Base-by-base conservation (phyloP, 108 stramenopile species). In the Nannochloropsis oceanica region DNA sequence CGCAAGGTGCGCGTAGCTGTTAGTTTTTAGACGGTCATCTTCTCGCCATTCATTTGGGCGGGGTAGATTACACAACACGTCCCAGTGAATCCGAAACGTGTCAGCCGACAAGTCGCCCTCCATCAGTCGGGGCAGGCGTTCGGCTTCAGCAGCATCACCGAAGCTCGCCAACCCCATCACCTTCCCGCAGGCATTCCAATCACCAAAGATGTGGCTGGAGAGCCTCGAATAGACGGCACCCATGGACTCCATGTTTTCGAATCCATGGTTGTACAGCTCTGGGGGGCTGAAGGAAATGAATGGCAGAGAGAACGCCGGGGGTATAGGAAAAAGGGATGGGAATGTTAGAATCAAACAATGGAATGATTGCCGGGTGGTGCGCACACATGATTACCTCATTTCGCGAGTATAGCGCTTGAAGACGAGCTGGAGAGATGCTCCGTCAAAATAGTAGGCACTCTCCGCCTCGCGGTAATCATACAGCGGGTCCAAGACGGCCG, bases 111-210 rank as follows among this genome's bases (percentile, higher is more conserved):
- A 85, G 43, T 46, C 26, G n/a, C 85, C 82, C 26, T 43, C 44
- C 26, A 82, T 83, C 13, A 88, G 43, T 27, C 44, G 79, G 25
- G 79, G 83, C 44, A 81, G 43, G 18, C 79, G 85, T 13, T 27
- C 20, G 26, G 34, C 44, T 13, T 46, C 44, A 18, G 24, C 59
- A 25, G 5, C 87, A 44, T 83, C 43, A n/a, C 24, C 8, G 88
- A 12, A n/a, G 83, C 87, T 87, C 89, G 96, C 95, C 34, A 98
- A 86, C 25, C 96, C 97, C 96, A 97, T 97, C 26, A 97, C 94
- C 84, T 97, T 90, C 20, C 97, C 96, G 82, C 96, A 96, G 0
- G 94, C 93, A 92, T 97, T 98, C 96, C 96, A 96, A 89, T 96
- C 95, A 18, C 95, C 95, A 88, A 98, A 97, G 12, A 97, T 95